These are phyloP conservation scores for Blastomyces gilchristii DNA, from an alignment of 2,329 filamentous ascomycete genomes.

Conservation along the genomic window DNA sequence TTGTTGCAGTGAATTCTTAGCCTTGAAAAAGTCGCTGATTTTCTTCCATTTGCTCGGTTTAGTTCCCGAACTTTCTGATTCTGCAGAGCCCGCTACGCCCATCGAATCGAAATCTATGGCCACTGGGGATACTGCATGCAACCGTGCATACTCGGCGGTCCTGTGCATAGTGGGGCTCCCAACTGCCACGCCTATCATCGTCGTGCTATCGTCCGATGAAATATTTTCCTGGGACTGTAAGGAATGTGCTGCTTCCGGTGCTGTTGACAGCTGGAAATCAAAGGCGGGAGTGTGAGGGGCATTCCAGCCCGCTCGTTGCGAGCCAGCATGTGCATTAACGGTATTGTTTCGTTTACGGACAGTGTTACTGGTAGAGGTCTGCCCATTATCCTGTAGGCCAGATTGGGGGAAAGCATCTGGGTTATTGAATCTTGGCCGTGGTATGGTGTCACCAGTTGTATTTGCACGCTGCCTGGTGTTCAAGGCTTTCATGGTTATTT, in stretches of 20 bases:
- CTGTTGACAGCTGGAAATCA: conserved; percentile 5
- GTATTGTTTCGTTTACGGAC: conserved; percentile 6
- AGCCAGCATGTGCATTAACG: neutral
- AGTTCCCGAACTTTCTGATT: conserved; percentile 2
- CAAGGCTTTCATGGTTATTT: conserved; percentile 25
- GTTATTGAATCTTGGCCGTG: conserved; percentile 25
- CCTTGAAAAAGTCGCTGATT: conserved; percentile 36
- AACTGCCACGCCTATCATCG: conserved; percentile 64
- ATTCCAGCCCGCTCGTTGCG: neutral
- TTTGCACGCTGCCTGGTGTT: conserved; percentile 23
- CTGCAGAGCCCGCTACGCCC: conserved; percentile 23
- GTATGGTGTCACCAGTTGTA: conserved; percentile 22
- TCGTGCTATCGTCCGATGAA: conserved; percentile 38
- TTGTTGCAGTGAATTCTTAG: conserved; percentile 18
- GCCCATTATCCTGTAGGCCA: conserved; percentile 20
- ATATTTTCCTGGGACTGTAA: conserved; percentile 14
- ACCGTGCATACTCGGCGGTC: neutral
- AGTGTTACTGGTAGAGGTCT: conserved; percentile 10
- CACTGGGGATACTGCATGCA: neutral
- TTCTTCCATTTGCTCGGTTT: conserved; percentile 40
- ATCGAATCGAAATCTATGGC: neutral
- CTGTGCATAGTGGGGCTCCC: conserved; percentile 49
- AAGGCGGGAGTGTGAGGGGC: neutral
- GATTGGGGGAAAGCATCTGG: conserved; percentile 26
- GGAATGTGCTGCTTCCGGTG: conserved; percentile 1